Conservation (phyloP, 2,329 filamentous ascomycete genomes). For the Aureobasidium musti region DNA sequence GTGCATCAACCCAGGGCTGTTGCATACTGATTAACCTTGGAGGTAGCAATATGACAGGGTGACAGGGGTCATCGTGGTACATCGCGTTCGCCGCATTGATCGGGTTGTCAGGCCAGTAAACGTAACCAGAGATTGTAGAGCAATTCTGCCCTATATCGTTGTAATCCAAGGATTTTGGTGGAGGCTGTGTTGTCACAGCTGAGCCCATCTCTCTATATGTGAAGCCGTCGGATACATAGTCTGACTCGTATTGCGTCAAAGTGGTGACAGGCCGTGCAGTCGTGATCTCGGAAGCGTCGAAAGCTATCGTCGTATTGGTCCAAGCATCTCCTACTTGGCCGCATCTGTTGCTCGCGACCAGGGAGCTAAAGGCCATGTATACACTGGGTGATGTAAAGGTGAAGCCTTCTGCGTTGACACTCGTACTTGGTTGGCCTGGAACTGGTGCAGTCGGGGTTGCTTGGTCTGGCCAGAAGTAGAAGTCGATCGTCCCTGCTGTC, state of each 20-base stretch:
- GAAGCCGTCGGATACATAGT: neutral
- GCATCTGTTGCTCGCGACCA: slow-evolving; percentile 28
- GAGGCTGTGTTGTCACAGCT: slow-evolving; percentile 27
- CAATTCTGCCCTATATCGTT: slow-evolving; percentile 29
- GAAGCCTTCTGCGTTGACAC: slow-evolving; percentile 28
- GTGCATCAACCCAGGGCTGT: slow-evolving; percentile 5
- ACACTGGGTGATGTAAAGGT: slow-evolving; percentile 32
- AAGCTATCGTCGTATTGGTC: slow-evolving; percentile 29
- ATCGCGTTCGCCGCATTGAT: slow-evolving; percentile 19
- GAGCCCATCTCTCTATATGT: slow-evolving; percentile 13
- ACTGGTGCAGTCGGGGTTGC: slow-evolving; percentile 25
- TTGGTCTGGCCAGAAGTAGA: slow-evolving; percentile 31
- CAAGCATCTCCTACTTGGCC: slow-evolving; percentile 29
- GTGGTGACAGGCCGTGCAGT: slow-evolving; percentile 29
- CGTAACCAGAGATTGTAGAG: slow-evolving; percentile 18
- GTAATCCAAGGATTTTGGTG: slow-evolving; percentile 14
- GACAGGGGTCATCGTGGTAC: slow-evolving; percentile 20
- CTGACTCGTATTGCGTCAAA: slow-evolving; percentile 4
- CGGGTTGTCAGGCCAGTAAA: slow-evolving; percentile 31
- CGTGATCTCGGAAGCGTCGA: slow-evolving; percentile 29
- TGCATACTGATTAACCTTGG: slow-evolving; percentile 23
- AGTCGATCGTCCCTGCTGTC: slow-evolving; percentile 29
- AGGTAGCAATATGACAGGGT: slow-evolving; percentile 24
- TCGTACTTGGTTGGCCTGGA: slow-evolving; percentile 23
- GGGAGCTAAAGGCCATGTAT: slow-evolving; percentile 29